Base-by-base conservation (phyloP, 2,329 filamentous ascomycete species). In the Pseudogymnoascus sp. region DNA sequence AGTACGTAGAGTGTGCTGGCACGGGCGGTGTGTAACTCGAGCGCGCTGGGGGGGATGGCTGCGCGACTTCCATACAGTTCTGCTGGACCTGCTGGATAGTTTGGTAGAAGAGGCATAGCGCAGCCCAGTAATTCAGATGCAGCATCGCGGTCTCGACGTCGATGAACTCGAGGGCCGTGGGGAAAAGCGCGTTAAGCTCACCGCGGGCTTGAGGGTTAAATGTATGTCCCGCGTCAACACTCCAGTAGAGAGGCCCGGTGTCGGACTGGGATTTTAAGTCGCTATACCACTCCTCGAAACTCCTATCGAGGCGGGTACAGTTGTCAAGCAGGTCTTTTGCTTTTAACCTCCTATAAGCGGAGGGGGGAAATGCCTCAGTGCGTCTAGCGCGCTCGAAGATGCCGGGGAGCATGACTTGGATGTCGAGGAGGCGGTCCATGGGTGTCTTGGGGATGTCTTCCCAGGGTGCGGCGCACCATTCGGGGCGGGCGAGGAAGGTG, bases 91-190 rank as follows among this genome's bases (percentile, higher is more conserved):
- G 69, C 65, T 79, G 77, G 43, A 84, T 77, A 68, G 78, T 81
- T 8, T 77, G 79, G 66, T 80, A 79, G 57, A 85, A 77, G 11
- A 79, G 67, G 28, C 84, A 74, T 54, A 82, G 78, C 1, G 78
- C 72, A 66, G 80, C 77, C 83, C 83, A 85, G 71, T 83, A 84
- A 69, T 82, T 80, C 11, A 83, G 71, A 66, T 84, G 79, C 54
- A 77, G 76, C 34, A 83, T 67, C 0, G 82, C 79, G 0, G 79
- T 76, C 11, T 75, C 68, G 16, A 75, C 70, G 68, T 81, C 77
- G 28, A 73, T 75, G 70, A 85, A 84, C 10, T 73, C 74, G 66
- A 80, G 79, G 1, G 43, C 13, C 4, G 21, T n/a, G 10, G 43
- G 43, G 43, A 48, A 48, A 11, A 48, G 13, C 6, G 43, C n/a